A percentile compares a stretch with the other conserved stretches of the same genome.
Evolutionary conservation across 2,329 filamentous ascomycete genomes (phyloP).

Genomic region (Sporothrix luriei): DNA sequence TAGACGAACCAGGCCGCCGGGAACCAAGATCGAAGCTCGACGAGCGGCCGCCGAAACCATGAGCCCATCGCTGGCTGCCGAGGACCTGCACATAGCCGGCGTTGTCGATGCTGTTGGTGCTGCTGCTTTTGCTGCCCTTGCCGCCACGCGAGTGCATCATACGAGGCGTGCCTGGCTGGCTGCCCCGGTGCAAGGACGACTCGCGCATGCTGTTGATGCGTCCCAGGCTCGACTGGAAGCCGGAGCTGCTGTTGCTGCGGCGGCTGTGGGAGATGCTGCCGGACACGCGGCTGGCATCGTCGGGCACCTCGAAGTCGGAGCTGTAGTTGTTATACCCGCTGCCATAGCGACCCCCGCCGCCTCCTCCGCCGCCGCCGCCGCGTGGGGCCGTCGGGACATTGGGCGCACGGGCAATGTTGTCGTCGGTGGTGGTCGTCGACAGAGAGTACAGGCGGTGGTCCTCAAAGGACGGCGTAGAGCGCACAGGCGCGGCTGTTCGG

Average conservation of each 20-base stretch:
- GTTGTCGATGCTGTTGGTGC: conserved; percentile 67
- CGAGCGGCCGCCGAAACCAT: conserved; percentile 59
- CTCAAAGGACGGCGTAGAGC: conserved; percentile 40
- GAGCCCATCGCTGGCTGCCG: conserved; percentile 61
- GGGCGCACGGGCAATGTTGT: conserved; percentile 35
- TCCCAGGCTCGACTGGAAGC: conserved; percentile 62
- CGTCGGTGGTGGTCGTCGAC: conserved; percentile 35
- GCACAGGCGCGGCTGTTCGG: conserved; percentile 43
- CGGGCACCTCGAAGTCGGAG: conserved; percentile 43
- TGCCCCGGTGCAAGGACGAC: conserved; percentile 43
- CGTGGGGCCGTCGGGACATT: conserved; percentile 26
- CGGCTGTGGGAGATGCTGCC: conserved; percentile 59
- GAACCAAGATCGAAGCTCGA: conserved; percentile 75
- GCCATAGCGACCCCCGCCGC: conserved; percentile 45
- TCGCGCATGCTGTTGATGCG: conserved; percentile 67
- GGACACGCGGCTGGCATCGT: conserved; percentile 59
- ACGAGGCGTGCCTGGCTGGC: conserved; percentile 48
- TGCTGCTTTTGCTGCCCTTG: conserved; percentile 71
- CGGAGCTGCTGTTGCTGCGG: conserved; percentile 80
- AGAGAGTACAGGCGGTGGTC: conserved; percentile 44
- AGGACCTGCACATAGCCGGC: conserved; percentile 61
- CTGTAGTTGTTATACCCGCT: conserved; percentile 59
- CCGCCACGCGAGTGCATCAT: conserved; percentile 58
- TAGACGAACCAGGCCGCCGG: conserved; percentile 35
- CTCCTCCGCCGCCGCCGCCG: conserved; percentile 30